Conservation (phyloP, 1,284 basidiomycete genomes). For the Tilletia horrida region DNA sequence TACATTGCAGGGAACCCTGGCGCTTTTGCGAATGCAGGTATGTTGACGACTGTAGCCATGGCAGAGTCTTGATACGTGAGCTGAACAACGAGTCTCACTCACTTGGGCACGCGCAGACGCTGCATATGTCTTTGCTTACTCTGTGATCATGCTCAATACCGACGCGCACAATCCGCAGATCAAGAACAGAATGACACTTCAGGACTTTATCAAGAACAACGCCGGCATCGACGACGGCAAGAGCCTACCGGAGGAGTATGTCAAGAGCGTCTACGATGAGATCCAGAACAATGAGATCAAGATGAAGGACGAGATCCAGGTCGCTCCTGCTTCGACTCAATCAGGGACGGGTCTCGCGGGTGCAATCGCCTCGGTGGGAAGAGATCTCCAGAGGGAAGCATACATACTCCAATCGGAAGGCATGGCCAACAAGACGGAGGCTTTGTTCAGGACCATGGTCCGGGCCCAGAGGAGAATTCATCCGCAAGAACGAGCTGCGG, state of each 20-base stretch:
- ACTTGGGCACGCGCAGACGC: slow-evolving; percentile 31
- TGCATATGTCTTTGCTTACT: slow-evolving; percentile 55
- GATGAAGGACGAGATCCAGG: slow-evolving; percentile 52
- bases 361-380: slow-evolving; percentile 50
- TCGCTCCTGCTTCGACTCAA: slow-evolving; percentile 24
- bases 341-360: slow-evolving; percentile 39
- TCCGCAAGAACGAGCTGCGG: slow-evolving; percentile 46
- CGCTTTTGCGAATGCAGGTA: slow-evolving; percentile 49
- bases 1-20: slow-evolving; percentile 51
- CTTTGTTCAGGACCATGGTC: slow-evolving; percentile 55
- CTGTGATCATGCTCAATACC: slow-evolving; percentile 55
- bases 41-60: neutral
- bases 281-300: slow-evolving; percentile 55
- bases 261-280: slow-evolving; percentile 48
- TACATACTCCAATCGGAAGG: slow-evolving; percentile 53
- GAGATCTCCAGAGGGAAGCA: slow-evolving; percentile 52
- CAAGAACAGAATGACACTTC: slow-evolving; percentile 53
- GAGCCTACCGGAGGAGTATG: slow-evolving; percentile 49
- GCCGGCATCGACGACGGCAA: slow-evolving; percentile 53
- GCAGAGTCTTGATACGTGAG: neutral
- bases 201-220: slow-evolving; percentile 55
- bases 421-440: slow-evolving; percentile 55
- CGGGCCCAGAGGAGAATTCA: slow-evolving; percentile 48
- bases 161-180: slow-evolving; percentile 55
- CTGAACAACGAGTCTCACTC: neutral